These are phyloP conservation scores for Pseudocercospora macadamiae DNA, from an alignment of 2,329 filamentous ascomycete species.

Conservation along the genomic window DNA sequence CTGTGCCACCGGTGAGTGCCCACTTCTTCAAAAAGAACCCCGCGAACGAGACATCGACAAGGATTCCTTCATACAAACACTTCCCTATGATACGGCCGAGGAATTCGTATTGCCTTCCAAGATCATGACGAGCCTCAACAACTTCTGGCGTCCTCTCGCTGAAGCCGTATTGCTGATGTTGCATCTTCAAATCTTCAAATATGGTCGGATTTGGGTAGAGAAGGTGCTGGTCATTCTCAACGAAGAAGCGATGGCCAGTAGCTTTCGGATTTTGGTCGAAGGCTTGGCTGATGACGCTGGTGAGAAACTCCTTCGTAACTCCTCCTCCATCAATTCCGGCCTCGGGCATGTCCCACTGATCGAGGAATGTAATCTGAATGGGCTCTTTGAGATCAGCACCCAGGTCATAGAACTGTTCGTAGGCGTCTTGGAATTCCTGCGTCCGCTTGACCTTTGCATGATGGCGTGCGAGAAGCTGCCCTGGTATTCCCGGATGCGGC, in stretches of 20 bases:
- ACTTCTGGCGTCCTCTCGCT: constrained; percentile 16
- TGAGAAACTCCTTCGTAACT: constrained; percentile 96
- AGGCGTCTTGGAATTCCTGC: constrained; percentile 83
- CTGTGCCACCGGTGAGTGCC: constrained; percentile 71
- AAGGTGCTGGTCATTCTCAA: constrained; percentile 81
- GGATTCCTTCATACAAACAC: constrained; percentile 94
- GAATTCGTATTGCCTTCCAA: constrained; percentile 83
- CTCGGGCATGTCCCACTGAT: constrained; percentile 82
- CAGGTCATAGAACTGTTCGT: constrained; percentile 77
- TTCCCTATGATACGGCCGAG: constrained; percentile 91
- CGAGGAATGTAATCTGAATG: constrained; percentile 94
- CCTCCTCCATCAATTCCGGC: constrained; percentile 96
- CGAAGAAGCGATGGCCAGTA: constrained; percentile 62
- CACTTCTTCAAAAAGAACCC: constrained; percentile 96
- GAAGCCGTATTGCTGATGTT: constrained; percentile 13
- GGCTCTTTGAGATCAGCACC: constrained; percentile 87
- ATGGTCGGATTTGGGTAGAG: constrained; percentile 83
- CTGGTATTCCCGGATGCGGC: constrained; percentile 33
- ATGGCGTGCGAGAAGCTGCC: constrained; percentile 58
- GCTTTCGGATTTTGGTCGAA: constrained; percentile 62
- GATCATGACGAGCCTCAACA: constrained; percentile 25
- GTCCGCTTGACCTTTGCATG: constrained; percentile 79
- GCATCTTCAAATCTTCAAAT: constrained; percentile 31
- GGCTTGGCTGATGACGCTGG: constrained; percentile 81
- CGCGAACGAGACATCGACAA: constrained; percentile 90